A percentile compares a stretch with the other conserved stretches of the same genome.
phyloP scores from a whole-genome alignment of 805 yeast species.

The Wickerhamiella qilinensis region DNA sequence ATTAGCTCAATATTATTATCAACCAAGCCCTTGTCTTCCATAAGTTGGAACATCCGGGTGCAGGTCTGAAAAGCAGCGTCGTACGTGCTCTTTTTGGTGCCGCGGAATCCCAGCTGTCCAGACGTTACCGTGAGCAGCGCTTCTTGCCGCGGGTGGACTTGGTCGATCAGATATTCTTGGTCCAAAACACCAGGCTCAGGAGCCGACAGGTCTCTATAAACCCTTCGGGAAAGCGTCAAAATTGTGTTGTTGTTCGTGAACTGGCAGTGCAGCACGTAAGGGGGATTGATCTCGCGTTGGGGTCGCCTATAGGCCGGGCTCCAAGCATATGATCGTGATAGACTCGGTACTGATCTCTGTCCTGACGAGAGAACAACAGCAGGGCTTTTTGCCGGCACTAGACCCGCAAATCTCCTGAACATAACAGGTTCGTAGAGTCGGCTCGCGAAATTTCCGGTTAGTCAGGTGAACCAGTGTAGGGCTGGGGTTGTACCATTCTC shows the following conservation, averaged over 20 bases:
- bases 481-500: no score
- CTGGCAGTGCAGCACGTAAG: conserved; percentile 58
- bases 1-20: conserved; percentile 58
- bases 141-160: conserved; percentile 64
- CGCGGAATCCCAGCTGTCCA: conserved; percentile 79
- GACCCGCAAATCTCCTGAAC: no score
- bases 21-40: conserved; percentile 44
- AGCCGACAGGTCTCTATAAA: conserved; percentile 29
- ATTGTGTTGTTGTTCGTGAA: conserved; percentile 76
- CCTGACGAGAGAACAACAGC: no score
- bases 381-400: no score
- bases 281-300: conserved; percentile 11
- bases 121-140: conserved; percentile 54
- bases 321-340: no score
- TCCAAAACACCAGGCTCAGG: conserved; percentile 31
- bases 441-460: no score
- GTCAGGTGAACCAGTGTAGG: no score
- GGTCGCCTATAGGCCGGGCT: neutral
- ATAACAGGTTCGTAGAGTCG: no score
- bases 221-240: conserved; percentile 41
- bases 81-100: conserved; percentile 78
- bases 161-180: conserved; percentile 44
- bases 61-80: conserved; percentile 86
- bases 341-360: no score
- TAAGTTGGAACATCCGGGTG: conserved; percentile 50